These are phyloP conservation scores for Teratosphaeria pseudoeucalypti DNA, from an alignment of 2,329 filamentous ascomycete species.

Conservation along the genomic window DNA sequence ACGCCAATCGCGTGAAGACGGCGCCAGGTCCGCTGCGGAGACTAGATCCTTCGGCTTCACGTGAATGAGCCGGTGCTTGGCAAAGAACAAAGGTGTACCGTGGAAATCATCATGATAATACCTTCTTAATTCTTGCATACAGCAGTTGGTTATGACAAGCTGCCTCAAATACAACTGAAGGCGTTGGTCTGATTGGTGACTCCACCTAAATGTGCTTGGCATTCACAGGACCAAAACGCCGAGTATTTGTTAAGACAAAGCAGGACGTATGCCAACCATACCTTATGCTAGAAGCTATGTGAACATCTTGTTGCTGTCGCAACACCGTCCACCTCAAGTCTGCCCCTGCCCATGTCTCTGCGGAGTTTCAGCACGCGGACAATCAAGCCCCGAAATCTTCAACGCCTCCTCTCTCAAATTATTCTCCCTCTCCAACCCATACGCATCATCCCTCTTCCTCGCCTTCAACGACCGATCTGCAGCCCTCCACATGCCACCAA, in stretches of 20 bases:
- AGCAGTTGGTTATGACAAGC: too few species aligned
- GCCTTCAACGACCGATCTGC: slow-evolving; percentile 17
- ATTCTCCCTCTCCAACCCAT: neutral
- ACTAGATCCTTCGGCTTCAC: neutral
- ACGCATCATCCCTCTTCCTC: neutral
- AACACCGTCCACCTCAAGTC: too few species aligned
- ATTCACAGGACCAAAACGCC: too few species aligned
- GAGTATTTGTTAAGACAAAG: too few species aligned
- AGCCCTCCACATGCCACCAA: slow-evolving; percentile 14
- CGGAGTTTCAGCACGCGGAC: neutral
- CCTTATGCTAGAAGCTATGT: too few species aligned
- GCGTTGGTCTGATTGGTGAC: too few species aligned
- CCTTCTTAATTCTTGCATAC: neutral
- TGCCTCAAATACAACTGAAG: too few species aligned
- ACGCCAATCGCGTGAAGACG: neutral
- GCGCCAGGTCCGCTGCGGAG: neutral
- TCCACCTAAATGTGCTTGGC: too few species aligned
- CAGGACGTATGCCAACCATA: too few species aligned
- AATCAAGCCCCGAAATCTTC: neutral
- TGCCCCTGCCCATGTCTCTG: neutral
- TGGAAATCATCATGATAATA: too few species aligned
- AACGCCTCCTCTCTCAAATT: neutral
- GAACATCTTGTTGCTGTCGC: too few species aligned
- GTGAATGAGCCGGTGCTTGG: neutral
- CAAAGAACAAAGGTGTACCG: neutral